Conservation (phyloP, 2,329 filamentous ascomycete species). For the Botryotinia narcissicola region DNA sequence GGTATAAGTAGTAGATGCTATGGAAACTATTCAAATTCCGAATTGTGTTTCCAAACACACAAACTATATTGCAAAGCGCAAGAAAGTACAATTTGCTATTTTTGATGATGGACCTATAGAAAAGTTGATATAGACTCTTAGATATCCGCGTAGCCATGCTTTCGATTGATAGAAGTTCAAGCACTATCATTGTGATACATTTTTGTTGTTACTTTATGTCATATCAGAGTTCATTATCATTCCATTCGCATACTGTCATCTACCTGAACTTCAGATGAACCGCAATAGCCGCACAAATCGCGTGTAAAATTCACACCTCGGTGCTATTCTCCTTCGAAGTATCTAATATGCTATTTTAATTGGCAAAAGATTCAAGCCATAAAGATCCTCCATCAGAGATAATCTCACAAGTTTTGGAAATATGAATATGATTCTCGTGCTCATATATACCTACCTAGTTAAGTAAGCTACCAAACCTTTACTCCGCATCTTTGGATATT, state of each 20-base stretch:
- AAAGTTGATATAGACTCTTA: fast-evolving
- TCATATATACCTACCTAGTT: neutral
- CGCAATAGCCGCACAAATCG: neutral
- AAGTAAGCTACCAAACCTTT: neutral
- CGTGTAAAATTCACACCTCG: fast-evolving
- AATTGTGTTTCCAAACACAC: fast-evolving
- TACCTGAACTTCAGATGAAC: neutral
- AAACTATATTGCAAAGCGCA: fast-evolving
- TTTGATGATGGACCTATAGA: neutral
- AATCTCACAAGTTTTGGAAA: neutral
- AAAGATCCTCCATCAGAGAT: neutral
- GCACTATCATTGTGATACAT: fast-evolving
- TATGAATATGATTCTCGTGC: neutral
- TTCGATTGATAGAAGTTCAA: neutral
- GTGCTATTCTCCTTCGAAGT: fast-evolving
- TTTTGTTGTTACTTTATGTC: neutral
- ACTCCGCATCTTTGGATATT: neutral
- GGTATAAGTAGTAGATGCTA: neutral
- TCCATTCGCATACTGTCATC: neutral
- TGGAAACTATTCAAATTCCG: neutral
- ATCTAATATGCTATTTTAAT: neutral
- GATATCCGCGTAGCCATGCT: neutral
- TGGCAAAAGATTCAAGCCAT: fast-evolving
- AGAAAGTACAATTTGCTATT: neutral
- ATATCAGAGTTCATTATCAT: neutral